Evolutionary conservation across 2,329 filamentous ascomycete genomes (phyloP), one percentile per base, ranked within the genome.

Genomic region (Botrytis galanthina): DNA sequence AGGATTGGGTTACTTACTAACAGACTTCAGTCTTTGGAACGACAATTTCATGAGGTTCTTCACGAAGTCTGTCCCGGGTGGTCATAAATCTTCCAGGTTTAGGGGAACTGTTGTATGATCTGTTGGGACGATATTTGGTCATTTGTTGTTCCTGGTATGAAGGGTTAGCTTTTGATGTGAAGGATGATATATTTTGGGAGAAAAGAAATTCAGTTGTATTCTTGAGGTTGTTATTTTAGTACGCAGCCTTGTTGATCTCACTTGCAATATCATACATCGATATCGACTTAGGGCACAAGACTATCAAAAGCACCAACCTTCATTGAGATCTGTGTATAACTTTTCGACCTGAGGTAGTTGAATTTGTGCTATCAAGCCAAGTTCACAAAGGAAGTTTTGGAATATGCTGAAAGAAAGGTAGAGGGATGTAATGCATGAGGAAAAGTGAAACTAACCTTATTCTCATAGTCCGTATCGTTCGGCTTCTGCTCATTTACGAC

Each of bases 1-100:
- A 3, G 39, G 3, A 61, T 1, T 4, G 12, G 5, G n/a, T 29
- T 10, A 68, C 48, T 42, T 72, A 79, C 77, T 76, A 79, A 71
- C 78, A 79, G 10, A 75, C 77, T 22, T 72, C 60, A 0, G 75
- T 77, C 35, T 78, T 78, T 22, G 76, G 76, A 35, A 32, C 29
- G 14, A 77, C 63, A n/a, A 59, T 57, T 68, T 59, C 46, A 6
- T 57, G 29, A 9, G 51, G 39, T 37, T 73, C 62, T 8, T 14
- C 14, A 12, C n/a, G 75, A 44, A 10, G 75, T 73, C 14, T 76
- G 73, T 60, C 32, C 26, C 71, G 74, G 59, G 63, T 62, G 16
- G 6, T 61, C 16, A 46, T 37, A 29, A 10, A 20, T 4, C 7
- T 9, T 6, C n/a, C 26, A 2, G 54, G 37, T 39, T 35, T 26